Conservation (phyloP, 805 yeast species). For the Starmerella cellae region DNA sequence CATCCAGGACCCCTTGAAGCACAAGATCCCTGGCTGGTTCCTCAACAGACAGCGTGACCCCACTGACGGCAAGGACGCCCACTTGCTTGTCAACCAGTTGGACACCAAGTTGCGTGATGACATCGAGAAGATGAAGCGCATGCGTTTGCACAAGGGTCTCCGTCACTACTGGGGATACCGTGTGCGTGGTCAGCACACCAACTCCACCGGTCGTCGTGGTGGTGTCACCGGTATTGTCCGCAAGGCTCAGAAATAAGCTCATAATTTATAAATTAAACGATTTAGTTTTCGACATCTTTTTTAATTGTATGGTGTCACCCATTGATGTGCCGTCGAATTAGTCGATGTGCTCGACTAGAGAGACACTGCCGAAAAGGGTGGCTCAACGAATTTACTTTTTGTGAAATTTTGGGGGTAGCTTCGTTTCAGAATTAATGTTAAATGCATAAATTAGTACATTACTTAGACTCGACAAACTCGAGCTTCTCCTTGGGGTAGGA, state of each 20-base stretch:
- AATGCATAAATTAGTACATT: too few species aligned
- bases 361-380: too few species aligned
- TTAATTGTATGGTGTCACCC: too few species aligned
- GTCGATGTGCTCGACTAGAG: too few species aligned
- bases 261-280: not conserved
- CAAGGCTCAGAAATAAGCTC: constrained; percentile 24
- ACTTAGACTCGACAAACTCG: not conserved
- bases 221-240: constrained; percentile 33
- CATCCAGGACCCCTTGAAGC: constrained; percentile 99
- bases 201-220: constrained; percentile 98
- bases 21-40: constrained; percentile 99
- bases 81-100: constrained; percentile 95
- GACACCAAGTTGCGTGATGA: constrained; percentile 99
- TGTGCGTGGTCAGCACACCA: constrained; percentile 99
- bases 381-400: too few species aligned
- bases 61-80: constrained; percentile 98
- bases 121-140: constrained; percentile 98
- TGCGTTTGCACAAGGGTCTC: constrained; percentile 99
- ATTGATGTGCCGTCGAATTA: too few species aligned
- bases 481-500: constrained; percentile 48
- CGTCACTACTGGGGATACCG: constrained; percentile 99
- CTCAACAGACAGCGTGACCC: constrained; percentile 98
- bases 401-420: too few species aligned
- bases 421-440: too few species aligned
- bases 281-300: not conserved